Evolutionary conservation across 2,329 filamentous ascomycete species (phyloP).

Genomic region (Trichophyton mentagrophytes): DNA sequence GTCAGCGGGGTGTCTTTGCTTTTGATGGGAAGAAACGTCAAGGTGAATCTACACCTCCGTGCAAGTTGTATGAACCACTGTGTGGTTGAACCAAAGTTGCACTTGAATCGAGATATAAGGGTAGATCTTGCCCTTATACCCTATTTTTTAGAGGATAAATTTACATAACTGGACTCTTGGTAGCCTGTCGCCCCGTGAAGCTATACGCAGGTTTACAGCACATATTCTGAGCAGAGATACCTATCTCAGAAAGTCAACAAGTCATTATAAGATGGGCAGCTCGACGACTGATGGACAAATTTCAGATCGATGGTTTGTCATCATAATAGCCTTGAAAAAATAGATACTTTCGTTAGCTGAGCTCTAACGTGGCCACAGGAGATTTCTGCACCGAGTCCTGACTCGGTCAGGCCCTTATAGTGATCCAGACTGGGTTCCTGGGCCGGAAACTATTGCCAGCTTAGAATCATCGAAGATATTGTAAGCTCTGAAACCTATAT

Average conservation of each 20-base stretch:
- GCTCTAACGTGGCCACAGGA: conserved; percentile 41
- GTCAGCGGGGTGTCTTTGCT: not conserved
- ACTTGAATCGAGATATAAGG: not conserved
- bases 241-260: not conserved
- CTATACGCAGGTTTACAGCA: not conserved
- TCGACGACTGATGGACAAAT: not conserved
- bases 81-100: not conserved
- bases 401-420: conserved; percentile 69
- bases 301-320: conserved; percentile 19
- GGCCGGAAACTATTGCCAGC: conserved; percentile 39
- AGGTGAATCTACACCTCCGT: not conserved
- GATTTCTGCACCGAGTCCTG: conserved; percentile 70
- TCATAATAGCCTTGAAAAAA: conserved; percentile 13
- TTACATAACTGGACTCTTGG: not conserved
- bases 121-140: not conserved
- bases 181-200: not conserved
- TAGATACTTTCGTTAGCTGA: conserved; percentile 8
- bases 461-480: conserved; percentile 63
- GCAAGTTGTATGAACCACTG: not conserved
- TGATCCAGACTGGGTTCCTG: conserved; percentile 47
- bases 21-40: not conserved
- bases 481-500: conserved; percentile 35
- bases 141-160: not conserved
- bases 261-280: not conserved
- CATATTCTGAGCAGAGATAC: not conserved